Evolutionary conservation across 2,329 filamentous ascomycete genomes (phyloP).

Genomic region (Penicillium sp.): DNA sequence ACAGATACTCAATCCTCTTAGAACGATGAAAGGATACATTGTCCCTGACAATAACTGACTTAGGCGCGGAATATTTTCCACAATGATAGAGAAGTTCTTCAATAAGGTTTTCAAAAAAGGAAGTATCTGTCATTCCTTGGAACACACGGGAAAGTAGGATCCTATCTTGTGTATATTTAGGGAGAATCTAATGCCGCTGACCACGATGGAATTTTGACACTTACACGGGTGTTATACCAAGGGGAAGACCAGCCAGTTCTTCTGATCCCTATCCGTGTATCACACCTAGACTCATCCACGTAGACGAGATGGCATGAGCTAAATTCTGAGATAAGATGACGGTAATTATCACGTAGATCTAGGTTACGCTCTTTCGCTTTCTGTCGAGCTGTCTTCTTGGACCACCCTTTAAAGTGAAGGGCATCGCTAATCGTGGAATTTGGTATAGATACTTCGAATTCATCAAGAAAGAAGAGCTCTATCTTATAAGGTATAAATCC

Average conservation of each 20-base stretch:
- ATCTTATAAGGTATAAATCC: too few species aligned
- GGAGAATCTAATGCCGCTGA: not conserved
- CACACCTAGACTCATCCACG: too few species aligned
- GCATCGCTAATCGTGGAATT: slow-evolving; percentile 10
- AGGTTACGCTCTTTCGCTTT: slow-evolving; percentile 5
- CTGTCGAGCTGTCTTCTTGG: slow-evolving; percentile 7
- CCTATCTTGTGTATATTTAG: not conserved
- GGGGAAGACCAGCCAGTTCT: not conserved
- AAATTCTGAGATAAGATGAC: slow-evolving; percentile 7
- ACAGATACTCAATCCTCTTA: not conserved
- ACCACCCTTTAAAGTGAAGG: slow-evolving; percentile 4
- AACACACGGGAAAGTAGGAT: not conserved
- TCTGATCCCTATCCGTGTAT: not conserved
- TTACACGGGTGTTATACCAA: not conserved
- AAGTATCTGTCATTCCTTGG: not conserved
- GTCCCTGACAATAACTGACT: not conserved
- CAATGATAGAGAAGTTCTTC: not conserved
- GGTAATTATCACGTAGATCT: slow-evolving; percentile 2
- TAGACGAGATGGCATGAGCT: too few species aligned
- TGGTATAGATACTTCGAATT: not conserved
- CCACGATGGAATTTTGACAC: not conserved
- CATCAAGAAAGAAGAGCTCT: too few species aligned
- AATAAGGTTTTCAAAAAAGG: not conserved
- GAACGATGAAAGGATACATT: not conserved
- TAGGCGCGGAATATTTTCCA: not conserved